phyloP scores from a whole-genome alignment of 495 filamentous ascomycete species.

The Lophiostoma macrostomum region DNA sequence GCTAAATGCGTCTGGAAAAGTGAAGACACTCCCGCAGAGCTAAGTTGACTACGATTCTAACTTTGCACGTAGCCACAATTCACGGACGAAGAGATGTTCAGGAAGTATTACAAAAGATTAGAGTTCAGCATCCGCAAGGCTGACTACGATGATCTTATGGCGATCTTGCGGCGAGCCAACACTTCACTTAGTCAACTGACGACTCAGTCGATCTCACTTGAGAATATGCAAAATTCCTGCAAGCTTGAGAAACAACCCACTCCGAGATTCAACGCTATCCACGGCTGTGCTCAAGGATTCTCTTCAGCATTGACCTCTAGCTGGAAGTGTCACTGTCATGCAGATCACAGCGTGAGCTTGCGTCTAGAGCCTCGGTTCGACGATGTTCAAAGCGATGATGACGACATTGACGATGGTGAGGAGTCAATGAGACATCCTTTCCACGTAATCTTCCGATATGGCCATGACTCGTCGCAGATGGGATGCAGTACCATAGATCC shows the following conservation, averaged over 20 bases:
- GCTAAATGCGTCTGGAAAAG: conserved; percentile 17
- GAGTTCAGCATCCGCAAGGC: conserved; percentile 21
- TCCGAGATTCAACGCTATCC: conserved; percentile 17
- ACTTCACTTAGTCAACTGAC: conserved; percentile 19
- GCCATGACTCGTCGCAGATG: background rate
- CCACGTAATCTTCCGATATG: conserved; percentile 19
- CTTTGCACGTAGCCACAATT: conserved; percentile 18
- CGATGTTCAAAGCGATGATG: conserved; percentile 15
- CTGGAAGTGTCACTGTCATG: conserved; percentile 26
- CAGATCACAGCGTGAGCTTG: conserved; percentile 22
- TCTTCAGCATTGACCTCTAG: conserved; percentile 9
- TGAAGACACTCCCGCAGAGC: background rate
- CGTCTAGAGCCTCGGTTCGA: conserved; percentile 18
- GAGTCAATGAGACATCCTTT: conserved; percentile 21
- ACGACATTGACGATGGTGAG: background rate
- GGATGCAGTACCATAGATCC: background rate
- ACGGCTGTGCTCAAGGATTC: conserved; percentile 20
- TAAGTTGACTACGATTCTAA: too few species aligned
- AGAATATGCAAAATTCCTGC: background rate
- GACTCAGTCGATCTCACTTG: conserved; percentile 19
- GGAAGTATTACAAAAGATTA: conserved; percentile 16
- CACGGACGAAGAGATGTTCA: conserved; percentile 14
- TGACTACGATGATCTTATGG: conserved; percentile 25
- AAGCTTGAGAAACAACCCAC: background rate
- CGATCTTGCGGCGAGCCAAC: conserved; percentile 9